phyloP scores from a whole-genome alignment of 2,329 filamentous ascomycete species.

The Claviceps paspali region DNA sequence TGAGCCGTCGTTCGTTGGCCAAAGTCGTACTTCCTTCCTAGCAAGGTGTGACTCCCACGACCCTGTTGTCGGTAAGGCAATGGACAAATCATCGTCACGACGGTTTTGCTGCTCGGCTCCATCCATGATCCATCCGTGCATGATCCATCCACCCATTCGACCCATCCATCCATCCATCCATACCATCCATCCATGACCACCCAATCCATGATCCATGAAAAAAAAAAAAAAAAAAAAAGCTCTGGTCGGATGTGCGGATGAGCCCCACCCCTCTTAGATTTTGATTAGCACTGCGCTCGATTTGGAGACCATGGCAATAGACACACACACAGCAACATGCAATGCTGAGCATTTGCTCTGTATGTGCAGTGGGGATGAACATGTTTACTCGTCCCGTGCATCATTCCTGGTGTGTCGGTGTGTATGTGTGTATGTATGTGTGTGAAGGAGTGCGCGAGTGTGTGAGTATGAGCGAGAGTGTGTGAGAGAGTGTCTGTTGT shows the following conservation, averaged over 20 bases:
- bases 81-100: not conserved
- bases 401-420: not conserved
- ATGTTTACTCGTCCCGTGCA: not conserved
- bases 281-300: not conserved
- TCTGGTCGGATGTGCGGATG: constrained; percentile 1
- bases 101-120: not conserved
- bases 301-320: not conserved
- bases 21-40: too few relatives aligned
- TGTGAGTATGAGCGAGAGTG: too few relatives aligned
- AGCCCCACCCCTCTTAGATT: not conserved
- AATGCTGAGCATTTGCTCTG: not conserved
- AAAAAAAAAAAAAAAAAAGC: not conserved
- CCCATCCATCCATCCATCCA: not conserved
- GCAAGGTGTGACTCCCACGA: too few relatives aligned
- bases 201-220: too few relatives aligned
- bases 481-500: too few relatives aligned
- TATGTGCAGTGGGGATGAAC: not conserved
- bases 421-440: too few relatives aligned
- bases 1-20: not conserved
- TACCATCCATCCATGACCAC: not conserved
- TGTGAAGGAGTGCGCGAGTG: too few relatives aligned
- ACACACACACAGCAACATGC: not conserved
- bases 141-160: not conserved
- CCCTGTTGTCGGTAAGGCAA: not conserved
- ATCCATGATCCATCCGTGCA: not conserved